phyloP scores from a whole-genome alignment of 352 stramenopile species.

The Phytopythium aichiense region DNA sequence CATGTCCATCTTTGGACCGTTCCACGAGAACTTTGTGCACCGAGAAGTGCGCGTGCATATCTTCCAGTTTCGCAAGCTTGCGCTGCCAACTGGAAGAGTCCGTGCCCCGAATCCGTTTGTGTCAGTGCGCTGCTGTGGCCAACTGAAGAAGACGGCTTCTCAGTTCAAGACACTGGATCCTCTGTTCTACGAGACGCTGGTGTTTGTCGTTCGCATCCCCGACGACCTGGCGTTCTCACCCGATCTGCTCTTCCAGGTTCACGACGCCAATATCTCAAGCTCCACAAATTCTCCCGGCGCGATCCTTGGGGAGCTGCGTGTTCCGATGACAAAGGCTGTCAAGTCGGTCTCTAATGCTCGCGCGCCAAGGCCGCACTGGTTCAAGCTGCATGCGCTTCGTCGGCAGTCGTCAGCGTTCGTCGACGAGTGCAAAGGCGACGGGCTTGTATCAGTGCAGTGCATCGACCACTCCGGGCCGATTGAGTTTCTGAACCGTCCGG shows the following conservation, averaged over 20 bases:
- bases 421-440: conserved; percentile 39
- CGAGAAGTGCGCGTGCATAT: conserved; percentile 77
- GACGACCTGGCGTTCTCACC: conserved; percentile 53
- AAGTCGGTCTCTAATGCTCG: conserved; percentile 36
- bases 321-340: conserved; percentile 43
- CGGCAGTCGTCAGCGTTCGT: conserved; percentile 15
- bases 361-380: conserved; percentile 51
- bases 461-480: conserved; percentile 41
- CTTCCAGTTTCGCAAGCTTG: conserved; percentile 70
- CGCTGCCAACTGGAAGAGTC: conserved; percentile 40
- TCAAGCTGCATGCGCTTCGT: conserved; percentile 23
- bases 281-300: conserved; percentile 11
- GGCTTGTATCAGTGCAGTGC: conserved; percentile 61
- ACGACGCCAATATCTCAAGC: conserved; percentile 42
- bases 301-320: conserved; percentile 40
- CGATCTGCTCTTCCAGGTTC: conserved; percentile 68
- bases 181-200: conserved; percentile 78
- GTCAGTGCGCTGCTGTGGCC: conserved; percentile 64
- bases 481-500: conserved; percentile 18
- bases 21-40: conserved; percentile 44
- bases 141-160: conserved; percentile 42
- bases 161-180: conserved; percentile 63
- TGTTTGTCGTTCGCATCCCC: conserved; percentile 53
- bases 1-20: conserved; percentile 32
- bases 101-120: conserved; percentile 72